Conservation (phyloP, 257 asterid species). For the Lavandula angustifolia region DNA sequence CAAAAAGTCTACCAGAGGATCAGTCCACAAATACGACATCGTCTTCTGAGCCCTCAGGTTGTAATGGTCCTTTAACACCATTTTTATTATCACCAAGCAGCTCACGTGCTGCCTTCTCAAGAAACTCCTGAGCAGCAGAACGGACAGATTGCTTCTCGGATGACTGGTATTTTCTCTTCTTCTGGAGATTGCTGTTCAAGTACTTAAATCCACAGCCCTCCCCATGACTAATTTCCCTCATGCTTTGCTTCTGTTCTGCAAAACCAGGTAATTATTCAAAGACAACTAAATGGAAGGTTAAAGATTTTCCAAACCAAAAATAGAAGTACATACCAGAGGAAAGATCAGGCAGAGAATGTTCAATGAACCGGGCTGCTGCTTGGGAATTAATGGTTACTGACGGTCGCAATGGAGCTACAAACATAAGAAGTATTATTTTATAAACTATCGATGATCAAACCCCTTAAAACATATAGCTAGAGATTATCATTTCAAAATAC, state of each 20-base stretch:
- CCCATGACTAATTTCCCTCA: conserved; percentile 73
- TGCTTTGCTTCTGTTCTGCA: conserved; percentile 91
- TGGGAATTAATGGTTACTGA: conserved; percentile 69
- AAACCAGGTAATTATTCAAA: conserved; percentile 42
- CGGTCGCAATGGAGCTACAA: conserved; percentile 84
- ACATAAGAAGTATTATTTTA: conserved; percentile 26
- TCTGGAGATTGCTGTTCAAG: conserved; percentile 52
- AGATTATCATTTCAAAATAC: conserved; percentile 5
- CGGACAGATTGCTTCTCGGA: conserved; percentile 74
- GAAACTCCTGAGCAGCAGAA: conserved; percentile 88
- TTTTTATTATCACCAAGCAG: conserved; percentile 78
- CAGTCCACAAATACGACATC: conserved; percentile 59
- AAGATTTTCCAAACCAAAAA: not conserved
- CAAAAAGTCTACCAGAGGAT: conserved; percentile 60
- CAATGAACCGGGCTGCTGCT: conserved; percentile 90
- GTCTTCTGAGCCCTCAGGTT: conserved; percentile 58
- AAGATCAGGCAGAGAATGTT: conserved; percentile 93
- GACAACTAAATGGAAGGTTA: conserved; percentile 28
- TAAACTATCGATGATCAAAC: conserved; percentile 16
- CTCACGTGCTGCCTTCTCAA: conserved; percentile 91
- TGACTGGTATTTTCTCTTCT: conserved; percentile 75
- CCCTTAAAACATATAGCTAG: conserved; percentile 2
- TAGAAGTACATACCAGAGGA: conserved; percentile 56
- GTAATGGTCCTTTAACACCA: conserved; percentile 80
- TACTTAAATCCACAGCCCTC: conserved; percentile 48